phyloP scores from a whole-genome alignment of 495 filamentous ascomycete genomes.

The Neurospora sp. region DNA sequence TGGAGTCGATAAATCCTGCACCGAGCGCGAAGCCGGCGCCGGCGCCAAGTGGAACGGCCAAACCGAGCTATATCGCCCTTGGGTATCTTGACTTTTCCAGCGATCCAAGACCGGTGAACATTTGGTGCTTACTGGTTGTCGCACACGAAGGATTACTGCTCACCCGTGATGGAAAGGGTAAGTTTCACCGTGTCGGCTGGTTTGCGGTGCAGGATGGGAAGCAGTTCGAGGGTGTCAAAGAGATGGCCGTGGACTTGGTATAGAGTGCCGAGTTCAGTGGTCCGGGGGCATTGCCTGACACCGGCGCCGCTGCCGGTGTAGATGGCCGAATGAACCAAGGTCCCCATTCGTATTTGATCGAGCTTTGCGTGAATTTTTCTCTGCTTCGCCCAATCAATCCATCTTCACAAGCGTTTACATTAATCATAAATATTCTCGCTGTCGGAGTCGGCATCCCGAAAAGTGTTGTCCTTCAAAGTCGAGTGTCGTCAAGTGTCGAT shows the following conservation, averaged over 20 bases:
- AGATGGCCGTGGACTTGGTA: not conserved
- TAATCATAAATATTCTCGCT: not conserved
- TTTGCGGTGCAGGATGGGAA: not conserved
- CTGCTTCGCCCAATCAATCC: not conserved
- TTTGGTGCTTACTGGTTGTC: not conserved
- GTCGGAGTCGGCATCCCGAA: not conserved
- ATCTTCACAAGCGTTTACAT: not conserved
- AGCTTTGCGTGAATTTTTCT: not conserved
- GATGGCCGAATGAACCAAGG: not conserved
- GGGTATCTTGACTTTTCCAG: not conserved
- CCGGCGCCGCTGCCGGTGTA: not conserved
- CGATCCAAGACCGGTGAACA: not conserved
- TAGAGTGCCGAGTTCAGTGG: not conserved
- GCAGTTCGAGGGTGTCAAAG: not conserved
- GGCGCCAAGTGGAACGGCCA: not conserved
- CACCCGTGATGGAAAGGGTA: not conserved
- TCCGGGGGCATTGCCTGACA: not conserved
- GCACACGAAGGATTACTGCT: not conserved
- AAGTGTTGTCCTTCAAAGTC: not conserved
- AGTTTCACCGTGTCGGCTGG: not conserved
- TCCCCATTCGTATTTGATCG: not conserved
- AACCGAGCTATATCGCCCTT: not conserved
- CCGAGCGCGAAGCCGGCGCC: not conserved
- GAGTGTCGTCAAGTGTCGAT: not conserved
- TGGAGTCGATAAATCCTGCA: not conserved